Evolutionary conservation across 2,329 filamentous ascomycete species (phyloP).

Genomic region (Cadophora sp.): DNA sequence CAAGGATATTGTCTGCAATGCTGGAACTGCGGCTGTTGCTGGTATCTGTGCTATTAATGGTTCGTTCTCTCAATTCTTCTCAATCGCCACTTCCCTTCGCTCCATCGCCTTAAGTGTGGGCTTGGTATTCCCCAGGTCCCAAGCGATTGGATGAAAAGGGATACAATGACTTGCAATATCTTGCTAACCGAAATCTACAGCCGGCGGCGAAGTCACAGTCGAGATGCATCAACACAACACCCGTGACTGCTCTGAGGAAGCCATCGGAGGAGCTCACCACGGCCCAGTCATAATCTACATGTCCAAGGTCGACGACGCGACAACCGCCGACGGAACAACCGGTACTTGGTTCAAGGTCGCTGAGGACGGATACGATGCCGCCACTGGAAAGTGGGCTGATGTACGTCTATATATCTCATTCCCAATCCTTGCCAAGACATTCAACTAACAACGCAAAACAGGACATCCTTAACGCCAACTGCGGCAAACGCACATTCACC

Average conservation of each 20-base stretch:
- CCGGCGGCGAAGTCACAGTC: conserved; percentile 57
- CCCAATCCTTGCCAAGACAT: neutral
- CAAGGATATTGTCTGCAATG: conserved; percentile 58
- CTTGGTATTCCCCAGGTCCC: too few relatives aligned
- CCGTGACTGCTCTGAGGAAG: conserved; percentile 54
- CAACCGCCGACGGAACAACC: conserved; percentile 50
- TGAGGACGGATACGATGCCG: conserved; percentile 34
- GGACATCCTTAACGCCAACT: conserved; percentile 46
- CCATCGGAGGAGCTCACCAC: conserved; percentile 61
- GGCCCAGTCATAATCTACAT: conserved; percentile 61
- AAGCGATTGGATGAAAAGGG: too few relatives aligned
- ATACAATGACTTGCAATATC: neutral
- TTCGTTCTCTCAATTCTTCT: conserved; percentile 5
- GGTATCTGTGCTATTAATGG: conserved; percentile 42
- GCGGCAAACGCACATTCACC: conserved; percentile 56
- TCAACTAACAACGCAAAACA: neutral
- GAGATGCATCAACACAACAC: conserved; percentile 64
- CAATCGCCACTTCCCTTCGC: too few relatives aligned
- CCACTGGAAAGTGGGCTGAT: conserved; percentile 33
- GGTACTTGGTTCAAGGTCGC: conserved; percentile 60
- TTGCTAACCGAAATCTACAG: conserved; percentile 14
- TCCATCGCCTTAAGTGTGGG: too few relatives aligned
- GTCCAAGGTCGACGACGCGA: conserved; percentile 56
- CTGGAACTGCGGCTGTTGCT: conserved; percentile 45
- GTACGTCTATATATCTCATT: conserved; percentile 30